These are phyloP conservation scores for Cryptococcus floricola DNA, from an alignment of 1,284 basidiomycete genomes.

Conservation along the genomic window DNA sequence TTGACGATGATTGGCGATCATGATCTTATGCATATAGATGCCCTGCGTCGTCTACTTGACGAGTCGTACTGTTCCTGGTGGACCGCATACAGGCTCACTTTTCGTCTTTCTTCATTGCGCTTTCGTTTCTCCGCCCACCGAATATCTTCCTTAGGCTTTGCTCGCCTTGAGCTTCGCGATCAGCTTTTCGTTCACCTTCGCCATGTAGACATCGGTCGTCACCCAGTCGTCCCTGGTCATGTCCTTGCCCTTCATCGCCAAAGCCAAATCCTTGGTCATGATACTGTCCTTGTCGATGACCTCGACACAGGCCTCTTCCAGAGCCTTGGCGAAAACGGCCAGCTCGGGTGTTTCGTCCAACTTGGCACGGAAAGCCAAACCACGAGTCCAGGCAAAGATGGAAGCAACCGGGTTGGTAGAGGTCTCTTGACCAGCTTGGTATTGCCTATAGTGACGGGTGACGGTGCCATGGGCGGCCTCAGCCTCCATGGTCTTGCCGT, in stretches of 20 bases:
- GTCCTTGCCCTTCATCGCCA: conserved; percentile 88
- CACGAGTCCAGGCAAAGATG: conserved; percentile 98
- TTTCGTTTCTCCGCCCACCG: conserved; percentile 7
- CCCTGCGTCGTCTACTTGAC: too few species aligned
- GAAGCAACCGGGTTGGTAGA: conserved; percentile 97
- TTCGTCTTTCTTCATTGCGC: conserved; percentile 1
- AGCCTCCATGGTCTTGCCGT: conserved; percentile 83
- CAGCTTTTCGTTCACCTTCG: conserved; percentile 59
- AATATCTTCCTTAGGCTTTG: conserved; percentile 9
- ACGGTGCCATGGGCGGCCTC: conserved; percentile 88
- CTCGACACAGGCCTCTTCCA: conserved; percentile 87
- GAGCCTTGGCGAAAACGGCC: conserved; percentile 67
- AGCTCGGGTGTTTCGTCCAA: conserved; percentile 80
- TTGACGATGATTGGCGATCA: neutral
- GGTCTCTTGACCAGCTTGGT: conserved; percentile 92
- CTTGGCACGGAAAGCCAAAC: conserved; percentile 88
- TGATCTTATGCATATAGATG: too few species aligned
- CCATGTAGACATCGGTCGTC: conserved; percentile 83
- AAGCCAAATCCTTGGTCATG: conserved; percentile 96
- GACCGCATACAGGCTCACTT: neutral
- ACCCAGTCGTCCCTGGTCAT: conserved; percentile 94
- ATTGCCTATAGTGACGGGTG: conserved; percentile 94
- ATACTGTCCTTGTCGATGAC: conserved; percentile 83
- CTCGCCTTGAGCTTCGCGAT: conserved; percentile 32
- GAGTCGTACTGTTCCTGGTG: too few species aligned